Base-by-base conservation (phyloP, 2,329 filamentous ascomycete species). In the Sporothrix protearum region DNA sequence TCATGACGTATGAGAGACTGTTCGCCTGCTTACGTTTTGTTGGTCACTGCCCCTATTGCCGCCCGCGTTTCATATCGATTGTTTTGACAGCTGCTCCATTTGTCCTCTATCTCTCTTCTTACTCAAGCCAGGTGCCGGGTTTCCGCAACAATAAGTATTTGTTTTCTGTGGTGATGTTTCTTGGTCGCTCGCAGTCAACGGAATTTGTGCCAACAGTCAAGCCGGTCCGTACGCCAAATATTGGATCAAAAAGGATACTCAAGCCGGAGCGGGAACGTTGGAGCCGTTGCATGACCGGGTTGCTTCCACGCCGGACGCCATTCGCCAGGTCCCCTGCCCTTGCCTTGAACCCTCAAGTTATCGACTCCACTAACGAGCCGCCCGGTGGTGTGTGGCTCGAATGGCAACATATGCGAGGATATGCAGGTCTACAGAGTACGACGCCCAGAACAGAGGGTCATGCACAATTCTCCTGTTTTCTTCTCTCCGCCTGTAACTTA, bases 311-410 rank as follows among this genome's bases (percentile, higher is more conserved):
- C 59, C 57, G 36, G n/a, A n/a, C 57, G 42, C 22, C 33, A 42
- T 12, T 28, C 36, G 22, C 8, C 33, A 36, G 22, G 33, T 36
- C 49, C 22, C 49, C 9, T 53, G 22, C 22, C 49, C 19, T 22
- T 10, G 49, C n/a, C 49, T 25, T 25, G 49, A 22, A 7, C 49
- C 6, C n/a, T 22, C 19, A 22, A 6, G 22, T 19, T 19, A 22
- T n/a, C 45, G 25, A 68, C 28, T 33, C 42, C 25, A 45, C 45
- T 39, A 53, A 45, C 64, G 64, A 53, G 64, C 30, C 47, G 64
- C 12, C 64, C 64, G 64, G 47, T 68, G 64, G 47, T 53, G 64
- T 68, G 64, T 47, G 30, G 19, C 42, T 63, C 61, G n/a, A 28
- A 39, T 51, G 42, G 63, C 42, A 33, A 47, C 61, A n/a, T 66